Percentiles rank a stretch among this genome's conserved stretches.
These are phyloP conservation scores for Sordariomycetes sp. DNA, from an alignment of 2,329 filamentous ascomycete genomes.

Conservation along the genomic window DNA sequence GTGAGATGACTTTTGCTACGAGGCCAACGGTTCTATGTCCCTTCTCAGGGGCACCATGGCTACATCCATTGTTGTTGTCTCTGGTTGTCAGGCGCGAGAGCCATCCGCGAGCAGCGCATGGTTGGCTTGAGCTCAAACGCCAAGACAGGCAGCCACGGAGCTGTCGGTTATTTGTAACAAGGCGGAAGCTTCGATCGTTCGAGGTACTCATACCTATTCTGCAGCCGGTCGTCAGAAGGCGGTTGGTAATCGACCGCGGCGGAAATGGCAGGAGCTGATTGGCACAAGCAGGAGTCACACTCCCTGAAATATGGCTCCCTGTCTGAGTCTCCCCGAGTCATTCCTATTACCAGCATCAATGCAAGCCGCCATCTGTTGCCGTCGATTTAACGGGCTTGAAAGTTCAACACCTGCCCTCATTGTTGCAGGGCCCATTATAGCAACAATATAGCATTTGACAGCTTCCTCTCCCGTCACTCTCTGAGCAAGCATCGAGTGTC, in stretches of 20 bases:
- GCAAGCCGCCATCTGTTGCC: too few species aligned
- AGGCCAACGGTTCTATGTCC: too few species aligned
- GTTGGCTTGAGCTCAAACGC: neutral
- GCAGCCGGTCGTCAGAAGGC: neutral
- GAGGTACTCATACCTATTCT: neutral
- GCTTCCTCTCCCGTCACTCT: too few species aligned
- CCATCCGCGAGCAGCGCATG: neutral
- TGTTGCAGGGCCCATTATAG: too few species aligned
- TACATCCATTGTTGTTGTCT: too few species aligned
- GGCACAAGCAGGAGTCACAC: neutral
- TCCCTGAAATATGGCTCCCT: neutral
- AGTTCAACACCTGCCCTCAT: too few species aligned
- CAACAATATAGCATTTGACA: too few species aligned
- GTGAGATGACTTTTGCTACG: too few species aligned
- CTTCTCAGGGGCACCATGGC: too few species aligned
- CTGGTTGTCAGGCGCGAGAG: neutral
- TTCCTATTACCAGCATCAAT: too few species aligned
- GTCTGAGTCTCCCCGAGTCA: neutral
- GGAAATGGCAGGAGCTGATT: neutral
- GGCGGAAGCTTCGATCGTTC: neutral
- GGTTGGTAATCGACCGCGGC: neutral
- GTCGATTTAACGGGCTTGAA: too few species aligned
- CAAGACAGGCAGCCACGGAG: neutral
- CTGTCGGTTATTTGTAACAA: neutral
- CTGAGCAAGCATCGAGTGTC: neutral